Evolutionary conservation across 1,284 basidiomycete genomes (phyloP).

Genomic region (Kalmanozyma brasiliensis): DNA sequence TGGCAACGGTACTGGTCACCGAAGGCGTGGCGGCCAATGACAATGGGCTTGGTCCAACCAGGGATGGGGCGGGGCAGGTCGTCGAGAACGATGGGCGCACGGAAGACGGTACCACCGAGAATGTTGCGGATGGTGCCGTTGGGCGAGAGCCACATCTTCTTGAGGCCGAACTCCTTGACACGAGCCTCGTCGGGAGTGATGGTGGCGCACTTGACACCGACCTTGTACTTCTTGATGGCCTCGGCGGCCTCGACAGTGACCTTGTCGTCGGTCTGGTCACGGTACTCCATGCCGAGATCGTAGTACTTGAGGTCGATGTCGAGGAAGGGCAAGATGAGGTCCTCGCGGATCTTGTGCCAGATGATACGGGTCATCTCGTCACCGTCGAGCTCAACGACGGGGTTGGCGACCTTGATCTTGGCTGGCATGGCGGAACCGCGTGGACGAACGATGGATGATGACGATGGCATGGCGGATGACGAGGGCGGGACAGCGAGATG

Average conservation of each 20-base stretch:
- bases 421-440: conserved; percentile 33
- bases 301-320: conserved; percentile 98
- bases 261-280: conserved; percentile 91
- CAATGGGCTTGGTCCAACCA: conserved; percentile 95
- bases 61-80: conserved; percentile 87
- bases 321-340: conserved; percentile 95
- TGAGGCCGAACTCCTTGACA: conserved; percentile 84
- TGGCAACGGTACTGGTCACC: conserved; percentile 79
- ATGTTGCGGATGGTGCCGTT: conserved; percentile 81
- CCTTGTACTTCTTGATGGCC: conserved; percentile 71
- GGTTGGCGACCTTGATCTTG: conserved; percentile 83
- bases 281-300: conserved; percentile 91
- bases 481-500: background rate
- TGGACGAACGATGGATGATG: conserved; percentile 44
- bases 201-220: conserved; percentile 80
- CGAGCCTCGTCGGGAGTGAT: conserved; percentile 98
- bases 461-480: conserved; percentile 14
- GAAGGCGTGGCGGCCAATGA: conserved; percentile 96
- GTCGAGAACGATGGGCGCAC: conserved; percentile 93
- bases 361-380: conserved; percentile 70
- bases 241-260: conserved; percentile 93
- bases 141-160: conserved; percentile 79
- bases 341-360: conserved; percentile 98
- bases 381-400: conserved; percentile 84
- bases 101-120: conserved; percentile 96